Conservation (phyloP, 148 eudicot genomes). For the Cornus controversa region DNA sequence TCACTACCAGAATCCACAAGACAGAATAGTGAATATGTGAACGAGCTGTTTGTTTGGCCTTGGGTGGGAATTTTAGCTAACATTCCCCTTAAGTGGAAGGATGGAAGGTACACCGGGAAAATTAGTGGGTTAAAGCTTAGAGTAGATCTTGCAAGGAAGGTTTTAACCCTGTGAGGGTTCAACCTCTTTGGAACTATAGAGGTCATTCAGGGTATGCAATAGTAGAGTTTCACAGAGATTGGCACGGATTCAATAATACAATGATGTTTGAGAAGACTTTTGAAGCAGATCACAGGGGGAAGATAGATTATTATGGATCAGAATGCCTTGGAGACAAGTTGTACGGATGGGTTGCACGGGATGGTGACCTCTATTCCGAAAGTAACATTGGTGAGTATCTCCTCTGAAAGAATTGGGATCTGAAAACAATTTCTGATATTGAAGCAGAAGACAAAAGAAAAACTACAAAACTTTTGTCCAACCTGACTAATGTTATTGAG, state of each 20-base stretch:
- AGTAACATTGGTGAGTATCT: conserved; percentile 48
- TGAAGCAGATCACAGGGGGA: not conserved
- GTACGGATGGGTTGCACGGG: conserved; percentile 45
- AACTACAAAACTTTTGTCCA: conserved; percentile 27
- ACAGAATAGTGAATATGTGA: not conserved
- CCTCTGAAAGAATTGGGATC: conserved; percentile 40
- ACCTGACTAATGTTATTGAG: conserved; percentile 23
- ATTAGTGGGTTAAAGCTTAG: conserved; percentile 47
- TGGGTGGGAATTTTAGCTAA: conserved; percentile 70
- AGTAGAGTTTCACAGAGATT: conserved; percentile 48
- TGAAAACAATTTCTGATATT: conserved; percentile 43
- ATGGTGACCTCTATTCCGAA: conserved; percentile 15
- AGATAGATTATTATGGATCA: conserved; percentile 19
- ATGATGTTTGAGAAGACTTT: conserved; percentile 46
- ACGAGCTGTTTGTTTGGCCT: conserved; percentile 59
- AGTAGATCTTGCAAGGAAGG: conserved; percentile 42
- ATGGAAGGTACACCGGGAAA: conserved; percentile 39
- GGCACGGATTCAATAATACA: conserved; percentile 49
- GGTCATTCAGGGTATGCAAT: conserved; percentile 57
- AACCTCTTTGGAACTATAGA: conserved; percentile 31
- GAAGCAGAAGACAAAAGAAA: conserved; percentile 42
- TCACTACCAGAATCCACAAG: not conserved
- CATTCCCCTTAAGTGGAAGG: conserved; percentile 29
- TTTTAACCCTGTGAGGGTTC: conserved; percentile 48
- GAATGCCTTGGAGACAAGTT: conserved; percentile 26